phyloP scores from a whole-genome alignment of 495 filamentous ascomycete genomes.

The Penicillium mononematosum region DNA sequence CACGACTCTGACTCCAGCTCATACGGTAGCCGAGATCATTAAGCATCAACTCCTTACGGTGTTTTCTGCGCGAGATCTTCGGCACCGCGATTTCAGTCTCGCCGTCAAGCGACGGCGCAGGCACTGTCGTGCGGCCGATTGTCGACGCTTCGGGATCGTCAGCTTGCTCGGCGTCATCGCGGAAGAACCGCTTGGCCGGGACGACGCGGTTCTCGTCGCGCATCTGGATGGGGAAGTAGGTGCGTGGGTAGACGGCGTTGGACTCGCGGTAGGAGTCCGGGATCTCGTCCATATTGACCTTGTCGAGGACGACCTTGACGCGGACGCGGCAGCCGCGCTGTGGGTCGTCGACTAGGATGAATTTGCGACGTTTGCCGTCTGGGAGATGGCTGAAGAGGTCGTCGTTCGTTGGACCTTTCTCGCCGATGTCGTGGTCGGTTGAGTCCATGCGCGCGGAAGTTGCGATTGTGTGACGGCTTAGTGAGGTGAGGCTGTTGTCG shows the following conservation, averaged over 20 bases:
- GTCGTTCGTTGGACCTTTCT: slow-evolving; percentile 49
- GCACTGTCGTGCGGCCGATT: slow-evolving; percentile 58
- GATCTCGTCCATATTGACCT: slow-evolving; percentile 87
- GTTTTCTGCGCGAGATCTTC: slow-evolving; percentile 59
- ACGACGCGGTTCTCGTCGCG: slow-evolving; percentile 64
- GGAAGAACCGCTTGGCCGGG: slow-evolving; percentile 65
- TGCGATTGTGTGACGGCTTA: slow-evolving; percentile 45
- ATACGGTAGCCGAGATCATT: slow-evolving; percentile 95
- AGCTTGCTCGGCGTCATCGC: slow-evolving; percentile 53
- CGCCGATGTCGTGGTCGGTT: slow-evolving; percentile 38
- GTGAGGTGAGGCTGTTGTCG: slow-evolving; percentile 61
- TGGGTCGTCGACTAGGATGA: slow-evolving; percentile 89
- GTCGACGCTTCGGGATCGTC: slow-evolving; percentile 54
- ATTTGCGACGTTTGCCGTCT: slow-evolving; percentile 86
- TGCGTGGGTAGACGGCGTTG: slow-evolving; percentile 85
- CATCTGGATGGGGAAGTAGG: slow-evolving; percentile 87
- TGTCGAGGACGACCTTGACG: slow-evolving; percentile 83
- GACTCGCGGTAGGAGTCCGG: slow-evolving; percentile 87
- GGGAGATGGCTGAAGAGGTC: slow-evolving; percentile 84
- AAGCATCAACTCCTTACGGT: slow-evolving; percentile 75
- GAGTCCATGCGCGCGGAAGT: slow-evolving; percentile 39
- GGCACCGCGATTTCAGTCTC: slow-evolving; percentile 73
- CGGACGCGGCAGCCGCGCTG: slow-evolving; percentile 75
- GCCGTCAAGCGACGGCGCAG: slow-evolving; percentile 73
- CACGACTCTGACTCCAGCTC: slow-evolving; percentile 89